Percentiles rank a stretch among this genome's conserved stretches.
These are phyloP conservation scores for Tuber melanosporum DNA, from an alignment of 495 filamentous ascomycete species.

Conservation along the genomic window DNA sequence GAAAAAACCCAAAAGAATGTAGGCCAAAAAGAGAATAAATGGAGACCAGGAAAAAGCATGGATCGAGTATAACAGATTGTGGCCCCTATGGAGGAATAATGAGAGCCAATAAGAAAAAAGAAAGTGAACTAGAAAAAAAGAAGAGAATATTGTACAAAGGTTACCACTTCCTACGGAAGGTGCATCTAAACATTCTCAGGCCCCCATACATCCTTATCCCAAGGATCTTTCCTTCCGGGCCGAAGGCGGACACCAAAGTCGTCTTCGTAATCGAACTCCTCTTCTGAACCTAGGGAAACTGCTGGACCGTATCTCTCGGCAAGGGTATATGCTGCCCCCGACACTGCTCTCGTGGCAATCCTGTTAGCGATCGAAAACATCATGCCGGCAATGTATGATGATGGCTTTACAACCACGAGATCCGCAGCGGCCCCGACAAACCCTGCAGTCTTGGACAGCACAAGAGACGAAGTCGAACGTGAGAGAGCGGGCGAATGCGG, in stretches of 20 bases:
- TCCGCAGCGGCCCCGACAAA: conserved; percentile 23
- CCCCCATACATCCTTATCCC: conserved; percentile 30
- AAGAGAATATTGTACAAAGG: conserved; percentile 6
- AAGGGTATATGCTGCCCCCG: conserved; percentile 24
- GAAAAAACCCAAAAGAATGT: not conserved
- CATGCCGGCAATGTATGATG: conserved; percentile 35
- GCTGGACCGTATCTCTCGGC: conserved; percentile 24
- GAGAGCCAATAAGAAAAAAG: not conserved
- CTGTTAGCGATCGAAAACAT: conserved; percentile 38
- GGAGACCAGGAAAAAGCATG: conserved; percentile 2
- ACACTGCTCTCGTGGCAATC: conserved; percentile 36
- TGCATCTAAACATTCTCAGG: conserved; percentile 21
- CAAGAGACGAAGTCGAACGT: conserved; percentile 30
- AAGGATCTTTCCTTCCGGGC: conserved; percentile 18
- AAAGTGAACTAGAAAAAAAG: conserved; percentile 1
- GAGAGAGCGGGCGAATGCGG: conserved; percentile 29
- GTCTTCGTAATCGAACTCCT: conserved; percentile 28
- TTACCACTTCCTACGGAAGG: conserved; percentile 4
- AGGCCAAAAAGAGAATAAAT: not conserved
- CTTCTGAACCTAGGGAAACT: conserved; percentile 18
- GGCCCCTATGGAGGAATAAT: conserved; percentile 4
- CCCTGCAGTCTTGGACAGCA: conserved; percentile 26
- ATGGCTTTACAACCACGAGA: conserved; percentile 37
- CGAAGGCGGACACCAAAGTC: conserved; percentile 26
- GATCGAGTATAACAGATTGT: conserved; percentile 9